Percentiles rank a stretch among this genome's conserved stretches.
phyloP scores from a whole-genome alignment of 2,329 filamentous ascomycete genomes.

The Fragosphaeria purpurea region DNA sequence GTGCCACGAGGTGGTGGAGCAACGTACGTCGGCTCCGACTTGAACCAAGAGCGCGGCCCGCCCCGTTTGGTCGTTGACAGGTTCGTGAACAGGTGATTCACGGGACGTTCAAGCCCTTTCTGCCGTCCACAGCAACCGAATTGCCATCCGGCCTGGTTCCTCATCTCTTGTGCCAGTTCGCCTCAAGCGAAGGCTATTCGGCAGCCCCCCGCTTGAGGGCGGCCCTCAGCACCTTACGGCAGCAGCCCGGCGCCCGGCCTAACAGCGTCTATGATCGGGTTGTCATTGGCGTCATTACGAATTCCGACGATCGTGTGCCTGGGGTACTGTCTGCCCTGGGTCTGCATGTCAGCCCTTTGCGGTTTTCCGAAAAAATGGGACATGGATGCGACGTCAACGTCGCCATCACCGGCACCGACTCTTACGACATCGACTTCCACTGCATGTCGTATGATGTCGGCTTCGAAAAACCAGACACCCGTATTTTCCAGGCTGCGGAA shows the following conservation, averaged over 20 bases:
- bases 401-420: too few relatives aligned
- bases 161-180: constrained; percentile 41
- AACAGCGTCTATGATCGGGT: constrained; percentile 11
- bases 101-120: constrained; percentile 38
- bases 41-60: not conserved
- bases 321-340: constrained; percentile 43
- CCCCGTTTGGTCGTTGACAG: not conserved
- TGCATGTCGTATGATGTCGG: constrained; percentile 56
- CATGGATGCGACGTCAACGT: too few relatives aligned
- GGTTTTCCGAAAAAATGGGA: constrained; percentile 11
- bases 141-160: constrained; percentile 36
- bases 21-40: constrained; percentile 30
- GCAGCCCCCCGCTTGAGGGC: constrained; percentile 32
- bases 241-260: too few relatives aligned
- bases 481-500: constrained; percentile 47
- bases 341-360: constrained; percentile 32
- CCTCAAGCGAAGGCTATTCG: constrained; percentile 40
- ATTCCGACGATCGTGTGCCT: constrained; percentile 52
- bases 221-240: too few relatives aligned
- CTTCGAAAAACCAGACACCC: constrained; percentile 44
- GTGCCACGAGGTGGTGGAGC: constrained; percentile 48
- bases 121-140: constrained; percentile 16
- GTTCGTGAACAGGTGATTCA: constrained; percentile 36
- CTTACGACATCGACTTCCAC: constrained; percentile 40
- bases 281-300: constrained; percentile 49